Base-by-base conservation (phyloP, 2,329 filamentous ascomycete genomes). In the Diaporthe amygdali region DNA sequence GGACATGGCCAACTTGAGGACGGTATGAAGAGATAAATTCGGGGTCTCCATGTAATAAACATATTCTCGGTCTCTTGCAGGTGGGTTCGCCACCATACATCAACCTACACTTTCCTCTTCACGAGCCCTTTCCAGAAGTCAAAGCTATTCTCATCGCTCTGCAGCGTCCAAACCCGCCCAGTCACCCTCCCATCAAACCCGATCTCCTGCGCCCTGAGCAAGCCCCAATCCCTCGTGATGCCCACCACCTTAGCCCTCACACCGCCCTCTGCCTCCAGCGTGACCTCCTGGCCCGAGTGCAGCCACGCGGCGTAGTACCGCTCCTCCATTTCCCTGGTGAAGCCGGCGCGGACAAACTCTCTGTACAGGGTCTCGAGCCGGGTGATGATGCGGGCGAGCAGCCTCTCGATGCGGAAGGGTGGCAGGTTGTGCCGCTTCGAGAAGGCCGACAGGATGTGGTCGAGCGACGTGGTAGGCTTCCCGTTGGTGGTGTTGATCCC, bases 111-210 rank as follows among this genome's bases (percentile, higher is more conserved):
- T 85, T 97, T 98, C 77, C 92, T 89, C 84, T 90, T 94, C 25
- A 99, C 84, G 77, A 99, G 79, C 0, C 96, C 96, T 78, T 90
- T 94, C 84, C 97, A 97, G 81, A 97, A 99, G 82, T 99, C 96
- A 84, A 99, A 99, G 81, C 95, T 98, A 78, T 99, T 99, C 79
- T 95, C 94, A 81, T 99, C 96, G 80, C 95, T 98, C 85, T 98
- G 95, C 82, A 99, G 82, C 76, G 92, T 90, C 89, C 93, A 96
- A 63, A 92, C 85, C 81, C 89, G 93, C 0, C 96, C 95, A 0
- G 94, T 97, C 2, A 87, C 84, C 67, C 91, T 85, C 74, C 94
- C 94, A 71, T 92, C 88, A 80, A 86, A 89, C 3, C 91, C 92
- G 67, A 97, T 81, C 85, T 98, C 95, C 81, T 98, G 94, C 0